These are phyloP conservation scores for Musa acuminata DNA, from an alignment of 176 grass and related monocot species.

Conservation along the genomic window DNA sequence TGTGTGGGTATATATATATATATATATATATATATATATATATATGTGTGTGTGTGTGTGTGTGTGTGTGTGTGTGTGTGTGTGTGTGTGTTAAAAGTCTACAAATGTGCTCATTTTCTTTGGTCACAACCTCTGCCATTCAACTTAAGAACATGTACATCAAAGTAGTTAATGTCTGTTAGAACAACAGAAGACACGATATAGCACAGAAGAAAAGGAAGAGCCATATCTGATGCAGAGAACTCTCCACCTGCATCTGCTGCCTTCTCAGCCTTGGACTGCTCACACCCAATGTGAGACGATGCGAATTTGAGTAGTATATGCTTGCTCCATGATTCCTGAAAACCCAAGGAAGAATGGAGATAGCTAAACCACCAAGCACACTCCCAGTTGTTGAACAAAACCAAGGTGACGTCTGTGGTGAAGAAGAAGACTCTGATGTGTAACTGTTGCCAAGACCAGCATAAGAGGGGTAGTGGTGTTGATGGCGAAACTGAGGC, in stretches of 20 bases:
- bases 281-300: conserved; percentile 3
- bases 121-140: no score
- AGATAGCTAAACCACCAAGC: conserved; percentile 37
- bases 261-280: conserved; percentile 45
- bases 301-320: conserved; percentile 25
- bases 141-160: not conserved
- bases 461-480: not conserved
- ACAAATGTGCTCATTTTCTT: no score
- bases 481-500: not conserved
- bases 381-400: conserved; percentile 40
- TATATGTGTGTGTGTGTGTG: no score
- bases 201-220: conserved; percentile 55
- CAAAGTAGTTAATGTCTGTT: not conserved
- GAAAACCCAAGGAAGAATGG: conserved; percentile 35
- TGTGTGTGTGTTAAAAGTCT: no score
- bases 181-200: conserved; percentile 72
- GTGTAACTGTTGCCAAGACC: conserved; percentile 4
- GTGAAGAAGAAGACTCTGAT: not conserved
- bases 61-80: no score
- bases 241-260: conserved; percentile 49
- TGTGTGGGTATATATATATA: no score
- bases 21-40: no score
- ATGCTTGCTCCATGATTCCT: conserved; percentile 21
- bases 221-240: conserved; percentile 65
- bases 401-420: not conserved